Base-by-base conservation (phyloP, 73 alveolate genomes). In the Stentor roeselii region DNA sequence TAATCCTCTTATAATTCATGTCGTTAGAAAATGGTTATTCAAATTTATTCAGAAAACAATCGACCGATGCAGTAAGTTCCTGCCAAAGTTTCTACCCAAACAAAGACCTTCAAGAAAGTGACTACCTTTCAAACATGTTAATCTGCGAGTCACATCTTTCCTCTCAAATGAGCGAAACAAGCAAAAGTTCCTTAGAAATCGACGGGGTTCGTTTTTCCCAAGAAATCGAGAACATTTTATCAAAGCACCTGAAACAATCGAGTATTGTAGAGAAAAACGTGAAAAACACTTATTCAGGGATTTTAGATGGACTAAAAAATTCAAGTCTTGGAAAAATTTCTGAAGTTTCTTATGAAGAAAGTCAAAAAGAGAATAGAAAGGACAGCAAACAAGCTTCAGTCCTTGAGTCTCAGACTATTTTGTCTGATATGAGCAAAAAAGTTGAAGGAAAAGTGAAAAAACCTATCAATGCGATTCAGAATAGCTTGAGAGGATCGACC, bases 201-300 rank as follows among this genome's bases (percentile, higher is more conserved):
- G 67, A 50, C 67, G 67, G 67, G 21, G 67, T 50, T 6, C 67
- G 67, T 50, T 50, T 50, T 50, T 50, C 67, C 21, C 67, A 50
- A 21, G 67, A 50, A 50, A 50, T 50, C 67, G 67, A 50, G 21
- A 50, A 50, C 6, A 50, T 50, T 21, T 21, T 50, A 21, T 6
- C 67, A 50, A 50, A 50, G 67, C 67, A 50, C 67, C 67, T 50
- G 21, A 50, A 50, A 21, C 67, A 50, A 50, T 50, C 67, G 21
- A 50, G 67, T 50, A 50, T 50, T 50, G 67, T 50, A 50, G 67
- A 50, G 21, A 50, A 50, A 50, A 50, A 50, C 67, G 67, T 50
- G 6, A 50, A 50, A 50, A 50, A 50, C 67, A 50, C 6, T 21
- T 50, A 50, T 50, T 21, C 6, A 50, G 67, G 67, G 6, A 6